phyloP scores from a whole-genome alignment of 1,284 basidiomycete species.

The Ceratobasidium theobromae region DNA sequence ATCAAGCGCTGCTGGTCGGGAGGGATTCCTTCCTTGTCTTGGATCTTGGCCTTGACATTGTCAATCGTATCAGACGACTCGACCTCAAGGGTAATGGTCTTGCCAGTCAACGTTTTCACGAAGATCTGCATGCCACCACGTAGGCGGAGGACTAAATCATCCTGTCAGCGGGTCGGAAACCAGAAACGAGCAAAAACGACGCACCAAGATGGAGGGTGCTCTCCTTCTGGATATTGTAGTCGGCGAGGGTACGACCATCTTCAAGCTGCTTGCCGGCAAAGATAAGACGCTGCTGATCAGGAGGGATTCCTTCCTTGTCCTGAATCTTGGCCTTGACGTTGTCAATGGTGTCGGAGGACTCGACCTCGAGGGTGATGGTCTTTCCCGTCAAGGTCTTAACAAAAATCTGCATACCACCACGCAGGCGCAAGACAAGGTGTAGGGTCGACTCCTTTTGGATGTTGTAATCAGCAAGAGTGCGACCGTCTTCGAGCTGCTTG shows the following conservation, averaged over 20 bases:
- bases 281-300: no score
- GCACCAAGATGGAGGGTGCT: constrained; percentile 85
- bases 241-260: no score
- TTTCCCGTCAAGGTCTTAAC: no score
- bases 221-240: constrained; percentile 97
- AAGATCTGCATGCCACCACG: constrained; percentile 52
- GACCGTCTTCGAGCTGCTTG: constrained; percentile 44
- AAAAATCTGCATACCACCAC: no score
- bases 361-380: constrained; percentile 61
- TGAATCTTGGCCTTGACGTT: constrained; percentile 55
- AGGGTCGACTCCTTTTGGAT: constrained; percentile 47
- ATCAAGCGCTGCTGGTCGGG: constrained; percentile 49
- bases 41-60: no score
- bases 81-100: constrained; percentile 54
- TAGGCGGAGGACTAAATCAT: constrained; percentile 34
- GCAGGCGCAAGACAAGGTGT: constrained; percentile 53
- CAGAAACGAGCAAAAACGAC: not conserved
- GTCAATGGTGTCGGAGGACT: constrained; percentile 59
- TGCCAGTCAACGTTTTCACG: constrained; percentile 52
- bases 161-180: no score
- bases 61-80: no score
- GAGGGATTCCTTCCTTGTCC: constrained; percentile 51
- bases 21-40: constrained; percentile 52
- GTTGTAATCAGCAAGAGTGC: constrained; percentile 50
- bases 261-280: no score